phyloP scores from a whole-genome alignment of 768 basidiomycete species.

The Lactifluus echinatus region DNA sequence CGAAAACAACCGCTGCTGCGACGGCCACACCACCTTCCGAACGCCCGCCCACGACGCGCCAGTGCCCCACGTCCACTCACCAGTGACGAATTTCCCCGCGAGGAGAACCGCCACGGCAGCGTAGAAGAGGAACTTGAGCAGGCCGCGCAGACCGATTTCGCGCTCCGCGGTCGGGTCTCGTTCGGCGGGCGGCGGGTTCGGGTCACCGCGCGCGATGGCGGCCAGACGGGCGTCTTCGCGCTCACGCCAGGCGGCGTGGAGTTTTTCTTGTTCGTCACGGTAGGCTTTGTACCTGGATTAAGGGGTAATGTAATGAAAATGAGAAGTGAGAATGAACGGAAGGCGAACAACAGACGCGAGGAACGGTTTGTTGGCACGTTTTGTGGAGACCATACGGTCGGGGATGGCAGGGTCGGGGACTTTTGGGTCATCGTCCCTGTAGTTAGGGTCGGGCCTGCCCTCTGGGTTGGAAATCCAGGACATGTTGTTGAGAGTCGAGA shows the following conservation, averaged over 20 bases:
- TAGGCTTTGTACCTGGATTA: constrained; percentile 54
- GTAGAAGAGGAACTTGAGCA: constrained; percentile 63
- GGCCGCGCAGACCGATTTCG: constrained; percentile 54
- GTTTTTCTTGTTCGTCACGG: constrained; percentile 48
- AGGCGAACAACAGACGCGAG: constrained; percentile 48
- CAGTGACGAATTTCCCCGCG: constrained; percentile 77
- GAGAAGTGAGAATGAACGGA: not conserved
- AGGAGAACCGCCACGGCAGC: constrained; percentile 44
- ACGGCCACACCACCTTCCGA: constrained; percentile 56
- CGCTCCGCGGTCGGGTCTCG: constrained; percentile 61
- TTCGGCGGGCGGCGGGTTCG: constrained; percentile 57
- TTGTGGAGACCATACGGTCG: constrained; percentile 65
- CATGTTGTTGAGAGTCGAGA: constrained; percentile 31
- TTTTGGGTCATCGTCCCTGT: constrained; percentile 36
- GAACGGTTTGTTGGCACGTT: constrained; percentile 80
- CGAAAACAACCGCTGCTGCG: constrained; percentile 63
- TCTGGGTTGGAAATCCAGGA: constrained; percentile 54
- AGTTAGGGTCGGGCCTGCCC: constrained; percentile 26
- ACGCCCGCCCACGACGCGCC: constrained; percentile 26
- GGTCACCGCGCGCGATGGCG: constrained; percentile 65
- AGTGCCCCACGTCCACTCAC: constrained; percentile 74
- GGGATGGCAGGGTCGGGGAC: constrained; percentile 57
- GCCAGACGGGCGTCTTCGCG: constrained; percentile 64
- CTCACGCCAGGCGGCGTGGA: constrained; percentile 57
- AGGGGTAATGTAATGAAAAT: not conserved